phyloP scores from a whole-genome alignment of 345 rosid genomes.

The Noccaea caerulescens region DNA sequence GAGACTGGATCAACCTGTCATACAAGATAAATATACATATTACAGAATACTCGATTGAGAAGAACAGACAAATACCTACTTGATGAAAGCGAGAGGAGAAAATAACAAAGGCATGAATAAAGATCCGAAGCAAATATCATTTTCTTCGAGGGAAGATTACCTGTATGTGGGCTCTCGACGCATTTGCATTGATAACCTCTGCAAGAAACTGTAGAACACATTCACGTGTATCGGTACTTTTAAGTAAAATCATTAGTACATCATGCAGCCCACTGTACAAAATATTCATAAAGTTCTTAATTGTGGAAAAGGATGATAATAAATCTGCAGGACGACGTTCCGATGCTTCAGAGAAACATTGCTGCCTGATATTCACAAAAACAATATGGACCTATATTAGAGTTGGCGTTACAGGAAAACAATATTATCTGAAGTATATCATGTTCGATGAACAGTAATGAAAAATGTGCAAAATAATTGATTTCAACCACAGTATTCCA shows the following conservation, averaged over 20 bases:
- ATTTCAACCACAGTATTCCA: neutral
- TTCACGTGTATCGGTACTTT: constrained; percentile 73
- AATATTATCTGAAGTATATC: neutral
- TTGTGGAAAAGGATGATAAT: constrained; percentile 83
- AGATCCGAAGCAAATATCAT: neutral
- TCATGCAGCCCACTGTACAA: constrained; percentile 73
- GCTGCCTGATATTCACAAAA: constrained; percentile 67
- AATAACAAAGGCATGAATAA: constrained; percentile 1
- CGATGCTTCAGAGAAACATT: constrained; percentile 91
- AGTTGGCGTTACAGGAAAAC: neutral
- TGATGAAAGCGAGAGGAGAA: constrained; percentile 16
- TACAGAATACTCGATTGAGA: constrained; percentile 9
- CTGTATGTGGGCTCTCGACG: constrained; percentile 90
- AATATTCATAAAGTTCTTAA: constrained; percentile 75
- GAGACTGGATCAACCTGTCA: constrained; percentile 89
- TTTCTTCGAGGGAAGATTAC: constrained; percentile 41
- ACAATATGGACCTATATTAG: constrained; percentile 19
- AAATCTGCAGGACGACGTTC: constrained; percentile 80
- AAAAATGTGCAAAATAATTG: neutral
- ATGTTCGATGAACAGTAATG: constrained; percentile 12
- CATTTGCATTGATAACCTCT: constrained; percentile 90
- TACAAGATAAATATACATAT: constrained; percentile 34
- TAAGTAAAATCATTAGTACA: constrained; percentile 72
- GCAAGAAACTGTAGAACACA: constrained; percentile 90
- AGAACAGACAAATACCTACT: constrained; percentile 9